Evolutionary conservation across 768 basidiomycete species (phyloP).

Genomic region (Lentinula boryana): DNA sequence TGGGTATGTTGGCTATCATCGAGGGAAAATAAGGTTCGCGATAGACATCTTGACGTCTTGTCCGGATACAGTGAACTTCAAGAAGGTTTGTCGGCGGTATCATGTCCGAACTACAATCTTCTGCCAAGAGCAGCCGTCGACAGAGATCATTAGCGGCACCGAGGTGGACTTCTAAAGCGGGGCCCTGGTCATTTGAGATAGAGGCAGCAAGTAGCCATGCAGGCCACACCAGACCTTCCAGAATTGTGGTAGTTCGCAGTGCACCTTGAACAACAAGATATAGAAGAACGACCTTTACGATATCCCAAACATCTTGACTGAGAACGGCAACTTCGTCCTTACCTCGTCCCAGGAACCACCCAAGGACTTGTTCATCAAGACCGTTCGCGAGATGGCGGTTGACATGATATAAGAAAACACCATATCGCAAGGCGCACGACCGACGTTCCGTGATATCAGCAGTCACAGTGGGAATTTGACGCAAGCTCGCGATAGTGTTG

Average conservation of each 20-base stretch:
- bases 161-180: slow-evolving; percentile 45
- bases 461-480: slow-evolving; percentile 57
- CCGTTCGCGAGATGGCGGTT: slow-evolving; percentile 74
- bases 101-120: slow-evolving; percentile 34
- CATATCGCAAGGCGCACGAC: slow-evolving; percentile 59
- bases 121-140: slow-evolving; percentile 49
- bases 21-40: slow-evolving; percentile 57
- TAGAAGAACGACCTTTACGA: slow-evolving; percentile 55
- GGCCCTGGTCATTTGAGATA: slow-evolving; percentile 28
- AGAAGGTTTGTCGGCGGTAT: slow-evolving; percentile 45
- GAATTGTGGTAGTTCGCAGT: slow-evolving; percentile 64
- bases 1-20: slow-evolving; percentile 60
- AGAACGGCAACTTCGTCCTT: slow-evolving; percentile 57
- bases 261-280: slow-evolving; percentile 63
- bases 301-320: slow-evolving; percentile 58
- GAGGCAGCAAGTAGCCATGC: slow-evolving; percentile 61
- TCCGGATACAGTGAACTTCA: slow-evolving; percentile 64
- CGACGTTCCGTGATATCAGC: slow-evolving; percentile 39
- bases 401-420: slow-evolving; percentile 63
- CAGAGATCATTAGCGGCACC: slow-evolving; percentile 61
- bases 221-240: slow-evolving; percentile 73
- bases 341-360: slow-evolving; percentile 69
- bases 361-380: slow-evolving; percentile 62
- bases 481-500: slow-evolving; percentile 69
- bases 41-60: slow-evolving; percentile 65